Conservation (phyloP, 2,329 filamentous ascomycete species). For the Colletotrichum sidae region DNA sequence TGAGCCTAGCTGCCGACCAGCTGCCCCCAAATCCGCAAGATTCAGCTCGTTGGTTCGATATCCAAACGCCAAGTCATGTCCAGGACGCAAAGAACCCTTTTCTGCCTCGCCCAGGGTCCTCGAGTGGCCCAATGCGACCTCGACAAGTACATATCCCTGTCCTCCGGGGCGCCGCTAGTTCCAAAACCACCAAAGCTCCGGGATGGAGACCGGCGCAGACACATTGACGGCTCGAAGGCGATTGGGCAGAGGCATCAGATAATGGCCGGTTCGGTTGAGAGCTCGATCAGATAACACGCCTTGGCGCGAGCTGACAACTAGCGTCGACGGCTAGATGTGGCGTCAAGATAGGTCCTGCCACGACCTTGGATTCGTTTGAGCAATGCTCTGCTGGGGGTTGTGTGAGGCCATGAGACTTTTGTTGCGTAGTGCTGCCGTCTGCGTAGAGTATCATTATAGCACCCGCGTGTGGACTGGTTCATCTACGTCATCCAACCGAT, state of each 20-base stretch:
- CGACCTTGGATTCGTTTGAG: too few relatives aligned
- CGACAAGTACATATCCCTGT: constrained; percentile 14
- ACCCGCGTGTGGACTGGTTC: too few relatives aligned
- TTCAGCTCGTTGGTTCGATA: neutral
- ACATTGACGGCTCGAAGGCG: neutral
- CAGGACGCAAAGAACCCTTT: constrained; percentile 19
- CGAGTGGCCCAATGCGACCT: constrained; percentile 27
- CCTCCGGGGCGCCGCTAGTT: constrained; percentile 15
- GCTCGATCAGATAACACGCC: constrained; percentile 29
- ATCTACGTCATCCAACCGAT: too few relatives aligned
- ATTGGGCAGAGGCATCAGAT: constrained; percentile 30
- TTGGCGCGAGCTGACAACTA: constrained; percentile 20
- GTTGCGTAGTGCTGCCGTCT: too few relatives aligned
- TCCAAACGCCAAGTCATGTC: constrained; percentile 16
- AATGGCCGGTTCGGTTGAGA: constrained; percentile 9
- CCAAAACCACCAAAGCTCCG: constrained; percentile 15
- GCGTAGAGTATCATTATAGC: too few relatives aligned
- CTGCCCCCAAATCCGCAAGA: neutral
- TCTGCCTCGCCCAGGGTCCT: neutral
- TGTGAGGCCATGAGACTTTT: neutral
- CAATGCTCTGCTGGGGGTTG: too few relatives aligned
- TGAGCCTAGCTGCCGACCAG: too few relatives aligned
- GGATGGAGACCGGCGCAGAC: neutral
- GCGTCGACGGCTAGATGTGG: neutral
- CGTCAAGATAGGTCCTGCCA: too few relatives aligned